Evolutionary conservation across 352 stramenopile species (phyloP).

Genomic region (Globisporangium cylindrosporum): DNA sequence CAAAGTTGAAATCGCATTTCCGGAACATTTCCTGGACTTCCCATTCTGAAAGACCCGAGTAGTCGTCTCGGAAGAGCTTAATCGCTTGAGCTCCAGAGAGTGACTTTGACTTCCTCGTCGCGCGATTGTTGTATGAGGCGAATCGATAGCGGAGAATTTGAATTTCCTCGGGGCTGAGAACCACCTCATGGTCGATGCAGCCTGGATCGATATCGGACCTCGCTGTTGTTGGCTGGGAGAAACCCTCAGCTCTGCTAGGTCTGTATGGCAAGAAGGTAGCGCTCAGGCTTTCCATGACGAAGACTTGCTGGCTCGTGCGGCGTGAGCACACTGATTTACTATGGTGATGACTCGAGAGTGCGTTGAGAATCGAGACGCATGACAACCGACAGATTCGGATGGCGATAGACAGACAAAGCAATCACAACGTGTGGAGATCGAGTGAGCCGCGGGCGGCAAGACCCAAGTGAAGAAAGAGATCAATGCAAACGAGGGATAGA

Average conservation of each 20-base stretch:
- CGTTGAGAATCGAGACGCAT: background rate
- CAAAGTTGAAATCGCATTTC: slow-evolving; percentile 58
- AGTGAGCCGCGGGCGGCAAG: background rate
- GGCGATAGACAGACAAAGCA: background rate
- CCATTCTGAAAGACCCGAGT: slow-evolving; percentile 56
- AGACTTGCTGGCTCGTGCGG: background rate
- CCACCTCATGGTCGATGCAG: slow-evolving; percentile 27
- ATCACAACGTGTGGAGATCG: background rate
- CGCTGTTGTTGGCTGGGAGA: background rate
- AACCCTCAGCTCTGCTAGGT: background rate
- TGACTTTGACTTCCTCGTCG: slow-evolving; percentile 11
- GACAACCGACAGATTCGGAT: background rate
- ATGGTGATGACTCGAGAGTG: background rate
- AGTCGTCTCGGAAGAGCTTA: slow-evolving; percentile 65
- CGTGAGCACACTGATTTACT: background rate
- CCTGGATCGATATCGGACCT: slow-evolving; percentile 16
- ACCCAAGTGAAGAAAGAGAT: background rate
- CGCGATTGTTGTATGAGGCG: slow-evolving; percentile 15
- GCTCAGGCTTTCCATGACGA: slow-evolving; percentile 6
- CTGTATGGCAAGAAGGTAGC: background rate
- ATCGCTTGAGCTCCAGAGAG: slow-evolving; percentile 40
- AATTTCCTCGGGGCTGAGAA: slow-evolving; percentile 54
- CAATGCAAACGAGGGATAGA: background rate
- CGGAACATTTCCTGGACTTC: slow-evolving; percentile 56
- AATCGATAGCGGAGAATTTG: slow-evolving; percentile 51